phyloP scores from a whole-genome alignment of 768 basidiomycete genomes.

The Leccinum disarticulatum region DNA sequence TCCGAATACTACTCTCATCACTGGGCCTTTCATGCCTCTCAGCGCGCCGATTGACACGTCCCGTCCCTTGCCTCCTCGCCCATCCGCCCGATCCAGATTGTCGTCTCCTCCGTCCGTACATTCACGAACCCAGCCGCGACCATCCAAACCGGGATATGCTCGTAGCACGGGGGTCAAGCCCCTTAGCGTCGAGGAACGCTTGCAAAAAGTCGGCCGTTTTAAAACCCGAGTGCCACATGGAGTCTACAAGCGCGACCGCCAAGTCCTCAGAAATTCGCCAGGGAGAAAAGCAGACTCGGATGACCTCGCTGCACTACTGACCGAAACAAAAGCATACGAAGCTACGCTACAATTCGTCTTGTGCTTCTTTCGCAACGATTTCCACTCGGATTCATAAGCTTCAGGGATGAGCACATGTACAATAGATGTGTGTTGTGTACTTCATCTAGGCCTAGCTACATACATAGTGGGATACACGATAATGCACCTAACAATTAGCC shows the following conservation, averaged over 20 bases:
- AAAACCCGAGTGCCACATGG: slow-evolving; percentile 14
- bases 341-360: no score
- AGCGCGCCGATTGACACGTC: slow-evolving; percentile 20
- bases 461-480: no score
- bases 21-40: slow-evolving; percentile 21
- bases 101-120: slow-evolving; percentile 11
- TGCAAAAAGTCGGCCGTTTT: slow-evolving; percentile 10
- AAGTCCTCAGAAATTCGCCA: no score
- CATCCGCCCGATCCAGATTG: slow-evolving; percentile 12
- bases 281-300: no score
- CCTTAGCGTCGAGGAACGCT: slow-evolving; percentile 11
- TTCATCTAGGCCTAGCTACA: no score
- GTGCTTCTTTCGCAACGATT: no score
- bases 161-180: slow-evolving; percentile 12
- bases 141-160: slow-evolving; percentile 13
- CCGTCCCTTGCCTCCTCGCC: slow-evolving; percentile 21
- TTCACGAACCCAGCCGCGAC: neutral
- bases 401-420: no score
- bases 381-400: neutral
- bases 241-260: neutral
- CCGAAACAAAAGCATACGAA: no score
- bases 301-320: no score
- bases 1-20: slow-evolving; percentile 15
- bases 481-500: no score
- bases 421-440: no score